Evolutionary conservation across 305 asterid genomes (phyloP), one percentile per base, ranked within the genome.

Genomic region (Solanum chacoense): DNA sequence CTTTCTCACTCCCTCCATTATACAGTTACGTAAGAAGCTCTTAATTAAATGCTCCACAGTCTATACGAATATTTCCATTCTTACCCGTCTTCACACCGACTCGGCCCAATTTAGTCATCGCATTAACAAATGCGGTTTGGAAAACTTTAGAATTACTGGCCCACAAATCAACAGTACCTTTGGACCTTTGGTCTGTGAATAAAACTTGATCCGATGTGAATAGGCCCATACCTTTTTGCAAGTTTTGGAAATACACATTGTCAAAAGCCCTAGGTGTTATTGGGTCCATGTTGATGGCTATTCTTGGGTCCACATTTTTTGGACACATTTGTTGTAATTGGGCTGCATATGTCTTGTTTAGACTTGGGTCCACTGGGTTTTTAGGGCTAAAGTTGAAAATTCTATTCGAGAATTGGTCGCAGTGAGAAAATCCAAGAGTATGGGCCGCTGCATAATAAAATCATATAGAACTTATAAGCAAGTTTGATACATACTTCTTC

Each of bases 251-350:
- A 79, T 94, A 93, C 32, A 87, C 91, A 42, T 93, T 93, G 69
- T 93, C 97, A 63, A 94, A 93, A 2, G 31, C 89, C 37, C 88
- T 89, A 1, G 96, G 95, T 14, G 97, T 92, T 22, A 72, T 90
- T 32, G 95, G 97, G 87, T 94, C 97, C 97, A 94, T 92, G 75
- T 93, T 78, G n/a, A 94, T 78, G 85, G 93, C 96, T 22, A 93
- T 89, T 10, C 71, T 40, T 4, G 97, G 95, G 89, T 93, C 94
- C 36, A 92, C 94, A 35, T 73, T 87, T 34, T 4, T 87, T 1
- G 97, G 95, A 91, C 97, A 94, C 92, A 85, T 90, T 11, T 84
- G 65, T 83, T 90, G 88, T 36, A 94, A 67, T 16, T 93, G 91
- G 69, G 40, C 18, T 2, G 94, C 97, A 69, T 92, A 94, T 12